These are phyloP conservation scores for Colletotrichum phormii DNA, from an alignment of 2,329 filamentous ascomycete species.

Conservation along the genomic window DNA sequence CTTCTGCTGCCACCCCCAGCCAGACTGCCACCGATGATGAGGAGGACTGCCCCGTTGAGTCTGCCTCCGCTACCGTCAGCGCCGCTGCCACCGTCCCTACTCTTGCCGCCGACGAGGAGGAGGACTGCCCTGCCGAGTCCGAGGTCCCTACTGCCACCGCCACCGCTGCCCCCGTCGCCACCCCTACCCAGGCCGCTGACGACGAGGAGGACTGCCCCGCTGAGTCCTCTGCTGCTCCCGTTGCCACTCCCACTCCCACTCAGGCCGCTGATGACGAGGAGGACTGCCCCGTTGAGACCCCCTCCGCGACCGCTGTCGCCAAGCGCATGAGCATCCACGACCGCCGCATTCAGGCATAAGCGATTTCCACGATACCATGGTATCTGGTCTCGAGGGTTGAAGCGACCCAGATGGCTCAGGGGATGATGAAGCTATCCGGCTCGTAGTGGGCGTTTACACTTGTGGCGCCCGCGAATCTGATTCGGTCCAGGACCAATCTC, in stretches of 20 bases:
- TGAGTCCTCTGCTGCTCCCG: slow-evolving; percentile 11
- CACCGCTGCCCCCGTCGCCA: slow-evolving; percentile 14
- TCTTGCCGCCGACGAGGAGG: slow-evolving; percentile 14
- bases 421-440: not conserved
- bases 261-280: slow-evolving; percentile 27
- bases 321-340: slow-evolving; percentile 37
- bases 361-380: not conserved
- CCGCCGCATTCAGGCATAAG: slow-evolving; percentile 28
- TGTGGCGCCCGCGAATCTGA: slow-evolving; percentile 19
- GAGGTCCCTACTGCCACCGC: slow-evolving; percentile 1
- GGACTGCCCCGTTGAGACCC: slow-evolving; percentile 27
- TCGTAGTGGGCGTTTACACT: slow-evolving; percentile 18
- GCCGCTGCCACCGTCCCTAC: slow-evolving; percentile 10
- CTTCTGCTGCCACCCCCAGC: slow-evolving; percentile 5
- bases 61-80: not conserved
- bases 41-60: slow-evolving; percentile 11
- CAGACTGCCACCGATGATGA: slow-evolving; percentile 1
- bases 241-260: slow-evolving; percentile 1
- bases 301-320: slow-evolving; percentile 9
- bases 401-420: not conserved
- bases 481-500: slow-evolving; percentile 5
- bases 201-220: slow-evolving; percentile 35
- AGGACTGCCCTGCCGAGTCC: slow-evolving; percentile 29
- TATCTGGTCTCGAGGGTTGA: not conserved
- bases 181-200: slow-evolving; percentile 12